Evolutionary conservation across 1,284 basidiomycete species (phyloP).

Genomic region (Phenoliferia sp.): DNA sequence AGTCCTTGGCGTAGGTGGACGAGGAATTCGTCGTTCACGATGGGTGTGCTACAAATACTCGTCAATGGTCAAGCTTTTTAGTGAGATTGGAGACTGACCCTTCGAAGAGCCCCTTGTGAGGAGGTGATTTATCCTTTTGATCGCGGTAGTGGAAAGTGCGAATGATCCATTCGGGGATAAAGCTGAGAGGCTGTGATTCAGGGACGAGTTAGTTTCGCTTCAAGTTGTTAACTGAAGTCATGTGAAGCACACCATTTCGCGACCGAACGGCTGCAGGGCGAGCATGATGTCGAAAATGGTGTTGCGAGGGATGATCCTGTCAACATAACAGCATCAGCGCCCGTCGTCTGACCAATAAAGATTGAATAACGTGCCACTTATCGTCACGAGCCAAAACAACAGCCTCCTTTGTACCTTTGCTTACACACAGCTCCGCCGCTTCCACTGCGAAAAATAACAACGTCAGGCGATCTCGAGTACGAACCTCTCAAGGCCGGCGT

Average conservation of each 20-base stretch:
- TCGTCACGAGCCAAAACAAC: slow-evolving; percentile 50
- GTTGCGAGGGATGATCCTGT: slow-evolving; percentile 56
- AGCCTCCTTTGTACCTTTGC: slow-evolving; percentile 48
- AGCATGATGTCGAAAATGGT: slow-evolving; percentile 55
- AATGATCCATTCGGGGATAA: slow-evolving; percentile 51
- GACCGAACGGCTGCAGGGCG: slow-evolving; percentile 56
- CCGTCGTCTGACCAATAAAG: slow-evolving; percentile 34
- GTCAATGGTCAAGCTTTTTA: not conserved
- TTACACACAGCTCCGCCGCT: slow-evolving; percentile 53
- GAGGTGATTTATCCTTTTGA: slow-evolving; percentile 50
- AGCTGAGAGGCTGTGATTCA: not conserved
- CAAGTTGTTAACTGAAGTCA: not conserved
- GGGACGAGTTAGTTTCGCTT: not conserved
- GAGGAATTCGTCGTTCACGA: slow-evolving; percentile 59
- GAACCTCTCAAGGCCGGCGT: slow-evolving; percentile 62
- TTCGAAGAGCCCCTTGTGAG: slow-evolving; percentile 49
- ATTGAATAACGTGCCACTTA: slow-evolving; percentile 36
- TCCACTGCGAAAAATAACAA: too few species aligned
- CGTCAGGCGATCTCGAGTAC: slow-evolving; percentile 54
- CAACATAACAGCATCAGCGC: slow-evolving; percentile 33
- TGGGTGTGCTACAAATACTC: slow-evolving; percentile 41
- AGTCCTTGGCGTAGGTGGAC: slow-evolving; percentile 51
- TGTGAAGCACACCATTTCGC: slow-evolving; percentile 45
- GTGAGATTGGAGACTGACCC: slow-evolving; percentile 39
- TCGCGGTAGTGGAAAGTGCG: slow-evolving; percentile 54